A percentile compares a stretch with the other conserved stretches of the same genome.
These are phyloP conservation scores for Fraxinus greggii DNA, from an alignment of 305 asterid species.

Conservation along the genomic window DNA sequence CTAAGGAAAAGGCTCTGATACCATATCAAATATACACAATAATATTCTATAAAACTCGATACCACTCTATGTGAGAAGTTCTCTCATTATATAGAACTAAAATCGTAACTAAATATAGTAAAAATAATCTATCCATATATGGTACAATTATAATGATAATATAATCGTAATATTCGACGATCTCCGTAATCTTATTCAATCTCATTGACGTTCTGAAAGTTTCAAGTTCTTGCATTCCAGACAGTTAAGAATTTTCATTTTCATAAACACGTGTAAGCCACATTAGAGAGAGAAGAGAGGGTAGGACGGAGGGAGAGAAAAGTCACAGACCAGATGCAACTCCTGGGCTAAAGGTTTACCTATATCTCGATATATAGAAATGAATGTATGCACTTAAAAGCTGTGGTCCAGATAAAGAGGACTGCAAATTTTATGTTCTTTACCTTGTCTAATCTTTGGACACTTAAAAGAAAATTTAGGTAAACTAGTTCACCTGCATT, in stretches of 20 bases:
- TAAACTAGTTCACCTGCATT: slow-evolving; percentile 73
- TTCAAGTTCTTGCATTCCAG: neutral
- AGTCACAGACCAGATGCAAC: slow-evolving; percentile 1
- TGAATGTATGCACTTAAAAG: slow-evolving; percentile 1
- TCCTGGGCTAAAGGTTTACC: neutral
- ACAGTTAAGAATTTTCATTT: neutral
- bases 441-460: slow-evolving; percentile 17
- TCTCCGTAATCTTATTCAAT: slow-evolving; percentile 21
- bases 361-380: slow-evolving; percentile 9
- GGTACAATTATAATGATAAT: no score
- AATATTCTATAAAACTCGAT: no score
- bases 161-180: no score
- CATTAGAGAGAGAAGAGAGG: neutral
- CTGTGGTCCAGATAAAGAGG: slow-evolving; percentile 5
- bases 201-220: slow-evolving; percentile 30
- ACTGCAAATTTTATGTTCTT: slow-evolving; percentile 15
- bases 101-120: no score
- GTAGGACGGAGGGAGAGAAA: neutral
- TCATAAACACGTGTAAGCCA: neutral
- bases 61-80: no score
- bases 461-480: slow-evolving; percentile 17
- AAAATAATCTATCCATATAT: no score
- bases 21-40: no score
- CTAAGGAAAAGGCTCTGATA: no score
- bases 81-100: no score